Base-by-base conservation (phyloP, 495 filamentous ascomycete species). In the Penicillium chermesinum region DNA sequence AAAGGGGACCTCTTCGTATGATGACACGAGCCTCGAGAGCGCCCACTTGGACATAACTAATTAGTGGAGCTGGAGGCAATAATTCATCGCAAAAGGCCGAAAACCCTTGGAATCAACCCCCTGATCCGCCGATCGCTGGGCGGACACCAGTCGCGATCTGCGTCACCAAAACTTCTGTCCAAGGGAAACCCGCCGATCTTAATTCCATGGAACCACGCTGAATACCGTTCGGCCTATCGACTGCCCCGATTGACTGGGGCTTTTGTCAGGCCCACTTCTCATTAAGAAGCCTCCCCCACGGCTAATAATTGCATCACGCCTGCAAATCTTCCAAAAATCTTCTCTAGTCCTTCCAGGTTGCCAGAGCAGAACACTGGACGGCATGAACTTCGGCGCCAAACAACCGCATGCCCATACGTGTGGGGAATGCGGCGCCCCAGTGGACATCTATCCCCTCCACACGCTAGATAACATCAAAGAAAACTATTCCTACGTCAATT, bases 361-460 rank as follows among this genome's bases (percentile, higher is more conserved):
- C 25, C 25, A 30, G 25, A 4, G 5, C 10, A 30, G 4, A 30
- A 4, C 5, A 5, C 25, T 30, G 10, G n/a, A n/a, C n/a, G n/a
- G 25, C 25, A 30, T 30, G 25, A 30, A 30, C 25, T 30, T 10
- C 25, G 25, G 5, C 25, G 25, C 25, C 10, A n/a, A n/a, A n/a
- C 25, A 30, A 30, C 25, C 25, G 25, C 25, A 30, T 30, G 4
- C 25, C 8, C 6, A 41, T 2, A 41, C 39, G 12, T 13, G 13
- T n/a, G 21, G 2, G 4, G 12, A 41, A 25, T 7, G 19, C 19
- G 39, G 39, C 10, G 12, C 3, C 13, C 22, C 39, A 8, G 13
- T 21, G n/a, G 55, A 54, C 21, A 34, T 52, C 10, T 59, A 59
- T 22, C 52, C 52, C 15, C n/a, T 59, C 10, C 55, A 59, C 22